Percentiles rank a stretch among this genome's conserved stretches.
These are phyloP conservation scores for Starmera dryadoides DNA, from an alignment of 805 yeast species.

Conservation along the genomic window DNA sequence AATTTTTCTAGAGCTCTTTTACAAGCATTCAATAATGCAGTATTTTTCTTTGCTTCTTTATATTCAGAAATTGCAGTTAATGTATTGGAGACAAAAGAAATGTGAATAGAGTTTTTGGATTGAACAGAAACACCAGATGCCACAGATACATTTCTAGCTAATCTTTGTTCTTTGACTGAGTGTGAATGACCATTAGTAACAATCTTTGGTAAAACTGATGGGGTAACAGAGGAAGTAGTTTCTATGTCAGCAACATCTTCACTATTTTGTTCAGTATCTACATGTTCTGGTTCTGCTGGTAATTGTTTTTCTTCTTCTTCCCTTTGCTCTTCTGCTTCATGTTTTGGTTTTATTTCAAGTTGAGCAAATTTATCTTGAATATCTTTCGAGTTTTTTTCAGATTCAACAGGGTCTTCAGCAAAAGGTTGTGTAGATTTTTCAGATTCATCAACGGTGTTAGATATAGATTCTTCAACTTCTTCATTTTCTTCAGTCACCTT, in stretches of 20 bases:
- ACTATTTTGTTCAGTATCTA: slow-evolving; percentile 2
- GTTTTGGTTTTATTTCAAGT: slow-evolving; percentile 1
- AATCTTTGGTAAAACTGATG: slow-evolving; percentile 14
- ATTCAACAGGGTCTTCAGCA: not conserved
- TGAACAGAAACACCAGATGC: slow-evolving; percentile 3
- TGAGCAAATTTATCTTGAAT: not conserved
- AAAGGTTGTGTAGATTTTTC: slow-evolving; percentile 1
- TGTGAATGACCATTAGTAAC: slow-evolving; percentile 11
- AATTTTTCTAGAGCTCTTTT: slow-evolving; percentile 24
- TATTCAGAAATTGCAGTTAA: slow-evolving; percentile 48
- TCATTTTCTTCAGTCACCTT: not conserved
- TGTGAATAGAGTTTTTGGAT: slow-evolving; percentile 23
- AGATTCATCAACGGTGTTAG: too few relatives aligned
- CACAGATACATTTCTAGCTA: slow-evolving; percentile 6
- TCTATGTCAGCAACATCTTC: slow-evolving; percentile 9
- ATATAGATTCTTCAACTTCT: too few relatives aligned
- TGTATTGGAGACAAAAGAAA: slow-evolving; percentile 44
- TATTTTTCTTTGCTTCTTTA: slow-evolving; percentile 52
- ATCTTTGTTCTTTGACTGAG: slow-evolving; percentile 3
- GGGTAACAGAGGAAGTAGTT: slow-evolving; percentile 4
- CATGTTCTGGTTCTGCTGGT: slow-evolving; percentile 1
- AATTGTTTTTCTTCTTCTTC: slow-evolving; percentile 17
- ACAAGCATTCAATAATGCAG: slow-evolving; percentile 24
- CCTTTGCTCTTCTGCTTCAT: slow-evolving; percentile 16
- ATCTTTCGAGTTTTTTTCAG: not conserved